These are phyloP conservation scores for Hypoxylon fuscum DNA, from an alignment of 495 filamentous ascomycete genomes.

Conservation along the genomic window DNA sequence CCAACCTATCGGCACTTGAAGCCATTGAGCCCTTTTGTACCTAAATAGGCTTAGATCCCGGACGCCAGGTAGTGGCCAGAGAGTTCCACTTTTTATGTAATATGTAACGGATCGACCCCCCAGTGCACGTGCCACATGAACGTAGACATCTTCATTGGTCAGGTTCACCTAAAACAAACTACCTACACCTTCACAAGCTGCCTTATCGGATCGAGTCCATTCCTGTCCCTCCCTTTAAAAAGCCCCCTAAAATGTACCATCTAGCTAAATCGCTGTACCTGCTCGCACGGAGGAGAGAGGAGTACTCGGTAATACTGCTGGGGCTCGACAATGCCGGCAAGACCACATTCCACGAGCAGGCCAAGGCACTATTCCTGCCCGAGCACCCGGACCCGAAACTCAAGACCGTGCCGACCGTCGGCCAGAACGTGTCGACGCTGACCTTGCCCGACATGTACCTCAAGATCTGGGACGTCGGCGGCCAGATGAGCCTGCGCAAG, in stretches of 20 bases:
- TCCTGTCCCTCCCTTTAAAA: neutral
- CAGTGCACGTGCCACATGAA: neutral
- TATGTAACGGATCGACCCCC: too few species aligned
- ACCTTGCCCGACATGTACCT: conserved; percentile 90
- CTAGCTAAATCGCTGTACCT: conserved; percentile 94
- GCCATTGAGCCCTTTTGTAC: too few species aligned
- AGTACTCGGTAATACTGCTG: conserved; percentile 97
- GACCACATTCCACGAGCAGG: conserved; percentile 95
- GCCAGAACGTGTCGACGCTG: conserved; percentile 94
- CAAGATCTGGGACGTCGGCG: conserved; percentile 98
- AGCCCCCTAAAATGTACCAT: conserved; percentile 86
- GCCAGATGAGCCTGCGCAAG: conserved; percentile 85
- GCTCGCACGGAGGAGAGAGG: conserved; percentile 95
- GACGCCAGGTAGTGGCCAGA: neutral
- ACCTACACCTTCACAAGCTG: conserved; percentile 9
- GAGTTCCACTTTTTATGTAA: neutral
- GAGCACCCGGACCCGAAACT: conserved; percentile 65
- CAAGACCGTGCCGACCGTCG: conserved; percentile 94
- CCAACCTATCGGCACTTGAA: too few species aligned
- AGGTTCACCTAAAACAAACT: neutral
- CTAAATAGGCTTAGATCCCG: neutral
- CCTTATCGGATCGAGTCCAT: conserved; percentile 8
- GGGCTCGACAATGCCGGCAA: conserved; percentile 98
- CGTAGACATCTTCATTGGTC: neutral
- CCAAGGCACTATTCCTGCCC: conserved; percentile 85